Base-by-base conservation (phyloP, 768 basidiomycete species). In the Hypsizygus marmoreus region DNA sequence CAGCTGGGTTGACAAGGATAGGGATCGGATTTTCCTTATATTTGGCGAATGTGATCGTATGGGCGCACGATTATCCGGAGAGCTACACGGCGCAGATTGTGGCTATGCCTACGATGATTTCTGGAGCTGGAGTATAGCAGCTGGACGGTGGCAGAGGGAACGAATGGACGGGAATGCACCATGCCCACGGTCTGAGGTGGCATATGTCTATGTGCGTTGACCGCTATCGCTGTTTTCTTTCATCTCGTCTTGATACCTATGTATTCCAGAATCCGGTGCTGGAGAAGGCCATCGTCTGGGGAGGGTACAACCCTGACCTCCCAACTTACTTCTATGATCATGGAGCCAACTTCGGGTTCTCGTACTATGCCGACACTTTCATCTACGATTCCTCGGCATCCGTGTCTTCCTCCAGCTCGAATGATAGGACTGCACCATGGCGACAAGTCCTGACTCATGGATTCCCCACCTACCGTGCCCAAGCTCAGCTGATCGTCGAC, bases 281-380 rank as follows among this genome's bases (percentile, higher is more conserved):
- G 19, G 55, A 68, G 51, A 59, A 66, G 39, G 62, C 62, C 12
- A 54, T 73, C 42, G 44, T 68, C 3, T 73, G 64, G 39, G 72
- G 70, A 22, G 71, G 73, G 2, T 70, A 70, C 53, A 66, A 59
- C 34, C 60, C 69, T 29, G 19, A 46, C 25, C 31, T 63, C 8
- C 54, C 57, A 13, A 63, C 59, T 3, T 37, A 33, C 41, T 53
- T 38, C 40, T 30, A 42, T 4, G 51, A 54, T 3, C 22, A 50
- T 12, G 17, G 52, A 1, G 22, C 45, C 24, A 49, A 34, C 9
- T 67, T 62, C 45, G 47, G 49, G 1, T 70, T 63, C 55, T 54
- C 63, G 19, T 74, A 72, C 57, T 73, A 60, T 49, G 68, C 68
- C 19, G 72, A 73, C 45, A 70, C 72, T 0, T 72, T 67, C 59